Evolutionary conservation across 2,329 filamentous ascomycete species (phyloP).

Genomic region (Stemphylium beticola): DNA sequence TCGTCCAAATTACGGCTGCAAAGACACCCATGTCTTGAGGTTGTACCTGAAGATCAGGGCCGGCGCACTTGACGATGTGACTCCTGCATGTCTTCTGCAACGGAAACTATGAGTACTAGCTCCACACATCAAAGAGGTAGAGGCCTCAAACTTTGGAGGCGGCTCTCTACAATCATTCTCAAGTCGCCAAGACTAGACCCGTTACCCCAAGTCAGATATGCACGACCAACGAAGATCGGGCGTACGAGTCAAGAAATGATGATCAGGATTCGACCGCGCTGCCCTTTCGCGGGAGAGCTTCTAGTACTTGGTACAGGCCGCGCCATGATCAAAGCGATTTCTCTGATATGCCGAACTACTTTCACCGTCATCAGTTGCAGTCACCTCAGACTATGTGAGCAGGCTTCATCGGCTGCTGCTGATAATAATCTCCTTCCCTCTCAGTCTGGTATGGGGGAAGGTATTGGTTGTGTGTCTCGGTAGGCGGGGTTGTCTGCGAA

Average conservation of each 20-base stretch:
- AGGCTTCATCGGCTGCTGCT: slow-evolving; percentile 35
- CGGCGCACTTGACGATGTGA: neutral
- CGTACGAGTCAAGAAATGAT: no score
- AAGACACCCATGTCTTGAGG: neutral
- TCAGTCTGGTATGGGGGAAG: slow-evolving; percentile 27
- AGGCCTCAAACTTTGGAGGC: no score
- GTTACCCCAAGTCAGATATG: neutral
- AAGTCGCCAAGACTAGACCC: neutral
- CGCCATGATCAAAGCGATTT: neutral
- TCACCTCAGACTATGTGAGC: slow-evolving; percentile 33
- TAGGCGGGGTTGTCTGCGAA: slow-evolving; percentile 22
- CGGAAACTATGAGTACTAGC: neutral
- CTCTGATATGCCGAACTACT: neutral
- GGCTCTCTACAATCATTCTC: neutral
- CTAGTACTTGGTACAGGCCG: neutral
- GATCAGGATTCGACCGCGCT: neutral
- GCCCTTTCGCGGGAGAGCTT: neutral
- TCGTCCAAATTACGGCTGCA: neutral
- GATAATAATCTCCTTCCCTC: slow-evolving; percentile 31
- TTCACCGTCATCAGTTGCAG: neutral
- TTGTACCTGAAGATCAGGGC: neutral
- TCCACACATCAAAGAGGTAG: neutral
- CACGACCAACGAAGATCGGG: neutral
- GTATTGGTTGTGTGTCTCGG: slow-evolving; percentile 25
- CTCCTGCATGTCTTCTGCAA: neutral